phyloP scores from a whole-genome alignment of 805 yeast species.

The Dipodascus albidus region DNA sequence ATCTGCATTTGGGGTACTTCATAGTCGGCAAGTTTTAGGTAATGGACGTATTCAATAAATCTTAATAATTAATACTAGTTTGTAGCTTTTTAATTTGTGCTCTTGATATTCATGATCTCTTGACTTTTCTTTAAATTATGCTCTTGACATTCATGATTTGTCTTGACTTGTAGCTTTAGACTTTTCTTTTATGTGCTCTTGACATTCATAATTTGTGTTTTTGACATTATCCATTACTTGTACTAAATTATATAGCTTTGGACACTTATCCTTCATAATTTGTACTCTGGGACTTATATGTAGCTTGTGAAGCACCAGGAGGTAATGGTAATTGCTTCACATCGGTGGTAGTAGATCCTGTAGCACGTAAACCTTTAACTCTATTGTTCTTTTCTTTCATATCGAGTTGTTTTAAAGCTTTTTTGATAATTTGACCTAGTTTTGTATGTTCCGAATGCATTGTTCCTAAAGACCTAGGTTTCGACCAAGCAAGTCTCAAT shows the following conservation, averaged over 20 bases:
- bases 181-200: too few relatives aligned
- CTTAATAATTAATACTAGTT: too few relatives aligned
- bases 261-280: not conserved
- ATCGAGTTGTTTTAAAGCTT: constrained; percentile 9
- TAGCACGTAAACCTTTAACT: not conserved
- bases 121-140: too few relatives aligned
- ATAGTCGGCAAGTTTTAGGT: constrained; percentile 2
- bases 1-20: constrained; percentile 3
- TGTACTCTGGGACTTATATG: not conserved
- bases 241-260: too few relatives aligned
- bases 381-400: not conserved
- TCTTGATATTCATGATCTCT: too few relatives aligned
- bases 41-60: constrained; percentile 3
- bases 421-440: constrained; percentile 15
- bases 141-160: too few relatives aligned
- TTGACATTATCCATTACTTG: not conserved
- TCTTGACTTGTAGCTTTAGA: too few relatives aligned
- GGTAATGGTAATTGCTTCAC: not conserved
- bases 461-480: constrained; percentile 17
- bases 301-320: not conserved
- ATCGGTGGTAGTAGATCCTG: not conserved
- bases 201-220: too few relatives aligned
- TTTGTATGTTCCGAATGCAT: constrained; percentile 14
- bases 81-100: too few relatives aligned
- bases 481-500: constrained; percentile 23